These are phyloP conservation scores for Neurospora terricola DNA, from an alignment of 495 filamentous ascomycete genomes.

Conservation along the genomic window DNA sequence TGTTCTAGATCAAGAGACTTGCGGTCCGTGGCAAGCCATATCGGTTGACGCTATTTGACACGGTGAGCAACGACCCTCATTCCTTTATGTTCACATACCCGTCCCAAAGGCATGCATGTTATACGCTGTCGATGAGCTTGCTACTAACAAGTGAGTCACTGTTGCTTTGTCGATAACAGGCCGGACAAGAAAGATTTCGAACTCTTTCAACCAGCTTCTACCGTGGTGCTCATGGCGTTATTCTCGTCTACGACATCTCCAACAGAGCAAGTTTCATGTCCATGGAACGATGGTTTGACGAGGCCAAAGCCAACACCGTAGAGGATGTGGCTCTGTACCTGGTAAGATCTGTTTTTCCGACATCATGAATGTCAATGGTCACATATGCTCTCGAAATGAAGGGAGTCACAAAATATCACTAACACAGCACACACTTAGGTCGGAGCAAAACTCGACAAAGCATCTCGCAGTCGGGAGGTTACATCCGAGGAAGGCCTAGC, in stretches of 20 bases:
- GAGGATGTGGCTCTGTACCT: slow-evolving; percentile 43
- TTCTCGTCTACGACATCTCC: slow-evolving; percentile 51
- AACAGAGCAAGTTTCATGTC: slow-evolving; percentile 43
- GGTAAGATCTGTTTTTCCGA: slow-evolving; percentile 20
- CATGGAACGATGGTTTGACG: slow-evolving; percentile 52
- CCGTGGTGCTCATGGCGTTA: slow-evolving; percentile 49
- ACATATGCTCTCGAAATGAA: not conserved
- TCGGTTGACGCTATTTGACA: slow-evolving; percentile 49
- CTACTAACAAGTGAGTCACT: not conserved
- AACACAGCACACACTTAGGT: slow-evolving; percentile 23
- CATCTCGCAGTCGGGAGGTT: slow-evolving; percentile 33
- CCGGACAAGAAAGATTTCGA: slow-evolving; percentile 49
- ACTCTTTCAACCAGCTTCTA: slow-evolving; percentile 53
- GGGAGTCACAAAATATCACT: not conserved
- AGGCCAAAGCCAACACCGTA: slow-evolving; percentile 43
- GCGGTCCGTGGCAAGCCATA: slow-evolving; percentile 45
- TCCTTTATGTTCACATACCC: not conserved
- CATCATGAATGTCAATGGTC: not conserved
- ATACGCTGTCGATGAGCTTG: not conserved
- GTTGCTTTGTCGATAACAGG: slow-evolving; percentile 11
- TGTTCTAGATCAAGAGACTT: slow-evolving; percentile 32
- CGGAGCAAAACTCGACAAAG: slow-evolving; percentile 46
- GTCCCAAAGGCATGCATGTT: not conserved
- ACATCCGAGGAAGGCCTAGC: slow-evolving; percentile 40
- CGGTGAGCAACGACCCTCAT: slow-evolving; percentile 25